These are phyloP conservation scores for Senecio squalidus DNA, from an alignment of 140 eudicot genomes.

Conservation along the genomic window DNA sequence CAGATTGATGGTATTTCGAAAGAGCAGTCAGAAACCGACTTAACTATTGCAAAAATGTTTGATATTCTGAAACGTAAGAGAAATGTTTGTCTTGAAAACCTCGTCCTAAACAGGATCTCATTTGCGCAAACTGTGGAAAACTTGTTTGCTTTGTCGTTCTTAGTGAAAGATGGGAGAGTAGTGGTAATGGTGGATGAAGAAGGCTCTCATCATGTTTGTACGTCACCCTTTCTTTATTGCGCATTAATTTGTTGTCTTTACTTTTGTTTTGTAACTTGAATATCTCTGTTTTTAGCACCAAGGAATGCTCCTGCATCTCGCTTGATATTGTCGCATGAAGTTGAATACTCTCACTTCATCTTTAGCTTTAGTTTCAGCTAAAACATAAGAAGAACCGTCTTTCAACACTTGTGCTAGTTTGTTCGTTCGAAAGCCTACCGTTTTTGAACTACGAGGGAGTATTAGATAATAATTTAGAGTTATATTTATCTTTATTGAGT, in stretches of 20 bases:
- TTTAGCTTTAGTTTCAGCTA: no score
- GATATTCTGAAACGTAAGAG: constrained; percentile 41
- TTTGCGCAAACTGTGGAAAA: constrained; percentile 84
- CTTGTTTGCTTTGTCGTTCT: constrained; percentile 69
- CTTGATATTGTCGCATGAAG: constrained; percentile 44
- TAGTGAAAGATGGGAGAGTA: constrained; percentile 76
- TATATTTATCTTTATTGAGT: no score
- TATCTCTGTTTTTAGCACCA: constrained; percentile 48
- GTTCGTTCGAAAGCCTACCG: no score
- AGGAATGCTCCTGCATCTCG: constrained; percentile 61
- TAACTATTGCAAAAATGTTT: constrained; percentile 58
- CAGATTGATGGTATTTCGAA: constrained; percentile 46
- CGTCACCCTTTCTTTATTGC: constrained; percentile 15
- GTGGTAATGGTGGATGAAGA: constrained; percentile 45
- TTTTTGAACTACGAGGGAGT: no score
- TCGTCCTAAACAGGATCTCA: constrained; percentile 51
- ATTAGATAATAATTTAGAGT: no score
- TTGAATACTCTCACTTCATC: constrained; percentile 48
- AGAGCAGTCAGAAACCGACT: constrained; percentile 53
- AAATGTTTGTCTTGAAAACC: constrained; percentile 40
- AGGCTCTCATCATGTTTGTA: constrained; percentile 65
- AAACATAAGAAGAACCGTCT: no score
- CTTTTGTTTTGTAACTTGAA: constrained; percentile 4
- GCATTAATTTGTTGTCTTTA: background rate
- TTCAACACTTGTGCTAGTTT: no score